Evolutionary conservation across 768 basidiomycete species (phyloP).

Genomic region (Lenzites betulinus): DNA sequence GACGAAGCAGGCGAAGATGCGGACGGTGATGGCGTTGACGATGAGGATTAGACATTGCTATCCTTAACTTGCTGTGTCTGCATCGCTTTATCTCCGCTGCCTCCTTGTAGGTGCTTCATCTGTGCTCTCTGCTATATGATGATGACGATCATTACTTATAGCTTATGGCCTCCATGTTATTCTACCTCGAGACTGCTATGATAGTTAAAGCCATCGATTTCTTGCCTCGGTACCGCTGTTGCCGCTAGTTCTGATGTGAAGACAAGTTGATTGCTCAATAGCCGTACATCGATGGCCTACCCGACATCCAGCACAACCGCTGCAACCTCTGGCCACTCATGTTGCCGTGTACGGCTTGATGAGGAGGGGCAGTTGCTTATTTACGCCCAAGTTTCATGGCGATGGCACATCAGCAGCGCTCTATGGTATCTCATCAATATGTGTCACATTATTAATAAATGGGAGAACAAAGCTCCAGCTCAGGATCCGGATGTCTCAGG

Average conservation of each 20-base stretch:
- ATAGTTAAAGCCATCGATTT: background rate
- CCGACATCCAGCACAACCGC: too few relatives aligned
- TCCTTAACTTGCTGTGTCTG: constrained; percentile 19
- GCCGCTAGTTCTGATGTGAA: too few relatives aligned
- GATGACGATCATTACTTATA: background rate
- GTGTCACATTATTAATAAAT: too few relatives aligned
- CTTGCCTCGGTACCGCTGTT: too few relatives aligned
- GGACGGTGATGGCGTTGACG: too few relatives aligned
- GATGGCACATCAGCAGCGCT: too few relatives aligned
- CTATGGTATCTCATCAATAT: too few relatives aligned
- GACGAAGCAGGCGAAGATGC: background rate
- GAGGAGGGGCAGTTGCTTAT: constrained; percentile 28
- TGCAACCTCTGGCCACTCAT: background rate
- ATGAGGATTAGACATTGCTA: constrained; percentile 11
- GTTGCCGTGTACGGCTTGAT: constrained; percentile 10
- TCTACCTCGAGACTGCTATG: constrained; percentile 9
- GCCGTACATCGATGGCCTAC: too few relatives aligned
- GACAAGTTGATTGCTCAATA: too few relatives aligned
- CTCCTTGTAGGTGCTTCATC: constrained; percentile 14
- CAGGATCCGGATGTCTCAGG: too few relatives aligned
- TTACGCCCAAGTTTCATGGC: too few relatives aligned
- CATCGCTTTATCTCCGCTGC: constrained; percentile 19
- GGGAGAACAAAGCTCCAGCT: too few relatives aligned
- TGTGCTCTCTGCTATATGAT: constrained; percentile 6
- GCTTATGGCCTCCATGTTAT: constrained; percentile 4